phyloP scores from a whole-genome alignment of 2,329 filamentous ascomycete genomes.

The Cladorrhinum sp. region DNA sequence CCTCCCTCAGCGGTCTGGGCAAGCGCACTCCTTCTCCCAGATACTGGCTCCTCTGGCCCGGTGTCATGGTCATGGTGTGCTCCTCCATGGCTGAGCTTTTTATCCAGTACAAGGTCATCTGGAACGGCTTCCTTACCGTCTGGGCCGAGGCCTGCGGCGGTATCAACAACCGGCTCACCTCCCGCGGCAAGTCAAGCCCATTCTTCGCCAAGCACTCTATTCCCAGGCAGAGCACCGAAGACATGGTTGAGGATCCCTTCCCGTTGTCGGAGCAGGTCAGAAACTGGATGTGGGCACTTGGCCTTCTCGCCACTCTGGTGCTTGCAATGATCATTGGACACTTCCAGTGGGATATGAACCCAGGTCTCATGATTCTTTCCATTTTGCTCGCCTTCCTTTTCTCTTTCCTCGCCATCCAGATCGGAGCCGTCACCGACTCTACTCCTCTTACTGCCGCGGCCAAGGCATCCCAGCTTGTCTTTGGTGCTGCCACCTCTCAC shows the following conservation, averaged over 20 bases:
- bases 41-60: slow-evolving; percentile 43
- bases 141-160: slow-evolving; percentile 44
- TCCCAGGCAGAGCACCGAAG: slow-evolving; percentile 28
- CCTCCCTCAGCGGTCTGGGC: slow-evolving; percentile 34
- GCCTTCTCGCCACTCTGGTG: slow-evolving; percentile 48
- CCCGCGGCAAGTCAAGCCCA: slow-evolving; percentile 40
- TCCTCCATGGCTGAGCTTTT: slow-evolving; percentile 39
- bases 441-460: slow-evolving; percentile 64
- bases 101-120: slow-evolving; percentile 40
- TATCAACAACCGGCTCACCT: slow-evolving; percentile 39
- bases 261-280: slow-evolving; percentile 45
- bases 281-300: slow-evolving; percentile 51
- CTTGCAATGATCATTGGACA: slow-evolving; percentile 50
- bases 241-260: slow-evolving; percentile 49
- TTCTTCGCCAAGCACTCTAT: slow-evolving; percentile 43
- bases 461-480: slow-evolving; percentile 67
- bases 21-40: slow-evolving; percentile 36
- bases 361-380: slow-evolving; percentile 55
- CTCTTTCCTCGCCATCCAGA: slow-evolving; percentile 60
- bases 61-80: slow-evolving; percentile 42
- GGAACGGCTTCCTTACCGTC: slow-evolving; percentile 42
- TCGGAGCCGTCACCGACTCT: slow-evolving; percentile 57
- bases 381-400: slow-evolving; percentile 59
- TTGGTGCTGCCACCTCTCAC: slow-evolving; percentile 60
- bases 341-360: slow-evolving; percentile 54